phyloP scores from a whole-genome alignment of 495 filamentous ascomycete species.

The Filosporella fistucella region DNA sequence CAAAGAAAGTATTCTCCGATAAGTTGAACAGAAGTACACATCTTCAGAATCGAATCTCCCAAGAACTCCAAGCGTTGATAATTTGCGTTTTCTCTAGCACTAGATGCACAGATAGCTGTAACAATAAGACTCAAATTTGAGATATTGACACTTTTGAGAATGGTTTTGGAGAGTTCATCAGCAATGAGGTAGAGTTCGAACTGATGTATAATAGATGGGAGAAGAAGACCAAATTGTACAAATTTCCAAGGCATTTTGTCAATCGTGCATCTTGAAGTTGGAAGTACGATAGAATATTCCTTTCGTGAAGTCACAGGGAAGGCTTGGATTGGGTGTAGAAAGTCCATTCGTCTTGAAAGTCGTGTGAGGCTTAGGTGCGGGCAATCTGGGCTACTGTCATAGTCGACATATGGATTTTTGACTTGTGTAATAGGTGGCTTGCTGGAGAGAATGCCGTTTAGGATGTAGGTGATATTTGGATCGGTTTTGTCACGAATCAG shows the following conservation, averaged over 20 bases:
- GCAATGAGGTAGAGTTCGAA: slow-evolving; percentile 63
- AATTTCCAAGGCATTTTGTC: slow-evolving; percentile 57
- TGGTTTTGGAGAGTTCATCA: slow-evolving; percentile 51
- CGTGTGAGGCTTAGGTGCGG: slow-evolving; percentile 44
- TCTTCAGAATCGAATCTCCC: slow-evolving; percentile 84
- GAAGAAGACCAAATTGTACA: slow-evolving; percentile 61
- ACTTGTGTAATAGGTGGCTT: slow-evolving; percentile 33
- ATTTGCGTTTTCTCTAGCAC: slow-evolving; percentile 54
- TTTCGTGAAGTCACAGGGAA: slow-evolving; percentile 18
- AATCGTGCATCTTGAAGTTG: slow-evolving; percentile 28
- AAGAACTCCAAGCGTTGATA: slow-evolving; percentile 91
- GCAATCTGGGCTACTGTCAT: slow-evolving; percentile 24
- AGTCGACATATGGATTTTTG: slow-evolving; percentile 16
- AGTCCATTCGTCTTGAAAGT: slow-evolving; percentile 56
- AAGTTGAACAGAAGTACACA: slow-evolving; percentile 61
- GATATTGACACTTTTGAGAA: slow-evolving; percentile 54
- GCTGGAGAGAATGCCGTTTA: slow-evolving; percentile 25
- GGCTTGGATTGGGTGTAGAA: slow-evolving; percentile 41
- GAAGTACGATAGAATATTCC: slow-evolving; percentile 29
- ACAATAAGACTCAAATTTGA: slow-evolving; percentile 51
- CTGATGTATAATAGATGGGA: slow-evolving; percentile 72
- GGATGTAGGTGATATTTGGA: slow-evolving; percentile 26
- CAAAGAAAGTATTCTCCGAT: slow-evolving; percentile 61
- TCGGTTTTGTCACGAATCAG: slow-evolving; percentile 30
- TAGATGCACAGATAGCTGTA: slow-evolving; percentile 69